phyloP scores from a whole-genome alignment of 1,139 yeast species.

The Lizanozyma gosingica region DNA sequence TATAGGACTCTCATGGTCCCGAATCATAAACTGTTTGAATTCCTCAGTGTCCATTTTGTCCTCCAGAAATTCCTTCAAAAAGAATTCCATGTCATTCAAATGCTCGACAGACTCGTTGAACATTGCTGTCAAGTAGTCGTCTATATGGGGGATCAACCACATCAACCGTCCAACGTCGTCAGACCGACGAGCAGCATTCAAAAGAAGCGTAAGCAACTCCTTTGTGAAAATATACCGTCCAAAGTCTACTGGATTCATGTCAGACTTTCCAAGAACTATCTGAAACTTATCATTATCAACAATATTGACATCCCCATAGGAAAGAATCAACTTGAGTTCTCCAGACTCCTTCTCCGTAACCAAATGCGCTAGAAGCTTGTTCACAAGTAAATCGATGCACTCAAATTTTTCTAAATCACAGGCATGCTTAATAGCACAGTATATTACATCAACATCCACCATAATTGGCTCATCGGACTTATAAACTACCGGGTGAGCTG shows the following conservation, averaged over 20 bases:
- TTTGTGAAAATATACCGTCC: conserved; percentile 16
- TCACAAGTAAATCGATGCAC: conserved; percentile 25
- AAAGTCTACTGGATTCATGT: conserved; percentile 8
- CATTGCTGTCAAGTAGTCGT: conserved; percentile 14
- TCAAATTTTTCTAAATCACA: conserved; percentile 18
- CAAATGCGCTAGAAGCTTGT: conserved; percentile 14
- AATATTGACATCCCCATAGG: neutral
- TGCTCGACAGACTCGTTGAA: conserved; percentile 5
- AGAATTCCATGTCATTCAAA: conserved; percentile 5
- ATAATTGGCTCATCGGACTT: conserved; percentile 10
- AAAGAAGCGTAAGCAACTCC: conserved; percentile 17
- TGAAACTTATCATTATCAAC: conserved; percentile 6
- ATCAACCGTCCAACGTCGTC: conserved; percentile 28
- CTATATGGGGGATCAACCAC: conserved; percentile 33
- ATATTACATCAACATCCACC: conserved; percentile 13
- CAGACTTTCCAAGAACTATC: conserved; percentile 13
- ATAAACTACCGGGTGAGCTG: conserved; percentile 8
- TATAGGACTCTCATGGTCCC: neutral
- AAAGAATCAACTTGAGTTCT: neutral
- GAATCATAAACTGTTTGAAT: neutral
- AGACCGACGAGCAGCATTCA: conserved; percentile 18
- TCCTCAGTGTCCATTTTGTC: neutral
- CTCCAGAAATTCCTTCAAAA: conserved; percentile 5
- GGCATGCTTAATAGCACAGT: conserved; percentile 23
- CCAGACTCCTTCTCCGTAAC: conserved; percentile 3